Base-by-base conservation (phyloP, 2,329 filamentous ascomycete species). In the Epicoccum nigrum region DNA sequence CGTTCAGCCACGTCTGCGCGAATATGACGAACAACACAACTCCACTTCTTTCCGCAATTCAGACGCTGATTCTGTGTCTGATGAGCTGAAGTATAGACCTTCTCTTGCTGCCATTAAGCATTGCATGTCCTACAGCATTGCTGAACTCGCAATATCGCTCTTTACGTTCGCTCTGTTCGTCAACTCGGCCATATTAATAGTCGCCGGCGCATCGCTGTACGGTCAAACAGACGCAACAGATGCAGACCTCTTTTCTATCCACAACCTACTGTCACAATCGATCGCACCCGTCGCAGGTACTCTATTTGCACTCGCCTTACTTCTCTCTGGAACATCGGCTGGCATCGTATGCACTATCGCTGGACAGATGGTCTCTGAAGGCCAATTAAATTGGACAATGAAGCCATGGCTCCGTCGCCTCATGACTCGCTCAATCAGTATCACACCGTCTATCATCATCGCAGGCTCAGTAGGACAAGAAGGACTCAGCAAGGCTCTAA, bases 311-410 rank as follows among this genome's bases (percentile, higher is more conserved):
- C 78, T 95, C 2, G 90, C 91, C 0, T 77, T 96, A 1, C 81
- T 96, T 0, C 82, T 95, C 0, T 92, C 88, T 0, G 91, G 91
- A 7, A 82, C 90, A 11, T 90, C 86, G 0, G 91, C 91, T 0
- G 91, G 91, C 5, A 90, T 96, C 28, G 87, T 95, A 2, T 95
- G 91, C 75, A 96, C 92, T 1, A 94, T 96, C 60, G 84, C 91
- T 0, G 91, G 91, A 0, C 91, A 96, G 71, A 94, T 96, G 86
- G 87, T 96, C 17, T 87, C 85, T 56, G 91, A 95, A 70, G 91
- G 91, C 6, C 89, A 91, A 54, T 72, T 96, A 35, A 84, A 85
- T 38, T 92, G 90, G 88, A 84, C 76, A 4, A 73, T 92, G 25
- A 80, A 80, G 54, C 91, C 91, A 0, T 96, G 91, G 91, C 65